Evolutionary conservation across 352 stramenopile species (phyloP).

Genomic region (Globisporangium cederbergense): DNA sequence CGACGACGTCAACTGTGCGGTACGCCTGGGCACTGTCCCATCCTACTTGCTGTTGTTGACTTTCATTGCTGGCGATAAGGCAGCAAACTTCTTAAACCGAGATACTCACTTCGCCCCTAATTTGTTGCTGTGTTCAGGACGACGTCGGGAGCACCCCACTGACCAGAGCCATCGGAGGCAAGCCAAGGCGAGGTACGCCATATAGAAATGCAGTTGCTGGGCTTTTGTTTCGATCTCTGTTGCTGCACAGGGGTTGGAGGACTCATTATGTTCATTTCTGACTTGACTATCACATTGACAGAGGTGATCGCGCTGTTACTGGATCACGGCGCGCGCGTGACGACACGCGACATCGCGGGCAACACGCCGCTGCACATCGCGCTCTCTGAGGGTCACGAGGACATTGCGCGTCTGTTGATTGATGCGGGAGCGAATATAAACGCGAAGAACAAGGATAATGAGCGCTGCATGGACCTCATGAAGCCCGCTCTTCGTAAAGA

Average conservation of each 20-base stretch:
- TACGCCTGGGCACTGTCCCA: slow-evolving; percentile 27
- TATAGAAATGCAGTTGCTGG: too few relatives aligned
- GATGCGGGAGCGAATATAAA: slow-evolving; percentile 49
- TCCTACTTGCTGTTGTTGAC: too few relatives aligned
- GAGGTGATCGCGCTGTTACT: slow-evolving; percentile 60
- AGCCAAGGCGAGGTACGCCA: slow-evolving; percentile 48
- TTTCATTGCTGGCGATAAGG: too few relatives aligned
- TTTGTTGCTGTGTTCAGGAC: slow-evolving; percentile 32
- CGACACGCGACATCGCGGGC: slow-evolving; percentile 47
- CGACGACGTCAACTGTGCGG: slow-evolving; percentile 53
- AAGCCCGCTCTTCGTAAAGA: slow-evolving; percentile 35
- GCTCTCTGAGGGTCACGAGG: slow-evolving; percentile 58
- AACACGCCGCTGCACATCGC: slow-evolving; percentile 73
- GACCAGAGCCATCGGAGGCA: slow-evolving; percentile 53
- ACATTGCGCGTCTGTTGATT: slow-evolving; percentile 56
- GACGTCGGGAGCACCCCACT: slow-evolving; percentile 58
- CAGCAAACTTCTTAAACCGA: too few relatives aligned
- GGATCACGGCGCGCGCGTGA: slow-evolving; percentile 56
- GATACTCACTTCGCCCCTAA: not conserved
- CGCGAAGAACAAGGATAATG: slow-evolving; percentile 54
- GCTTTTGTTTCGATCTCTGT: too few relatives aligned
- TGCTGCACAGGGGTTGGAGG: too few relatives aligned
- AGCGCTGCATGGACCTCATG: slow-evolving; percentile 55
- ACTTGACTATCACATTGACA: too few relatives aligned
- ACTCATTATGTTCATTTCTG: too few relatives aligned